Evolutionary conservation across 2,329 filamentous ascomycete species (phyloP), one percentile per base, ranked within the genome.

Genomic region (Geoglossum cookeanum): DNA sequence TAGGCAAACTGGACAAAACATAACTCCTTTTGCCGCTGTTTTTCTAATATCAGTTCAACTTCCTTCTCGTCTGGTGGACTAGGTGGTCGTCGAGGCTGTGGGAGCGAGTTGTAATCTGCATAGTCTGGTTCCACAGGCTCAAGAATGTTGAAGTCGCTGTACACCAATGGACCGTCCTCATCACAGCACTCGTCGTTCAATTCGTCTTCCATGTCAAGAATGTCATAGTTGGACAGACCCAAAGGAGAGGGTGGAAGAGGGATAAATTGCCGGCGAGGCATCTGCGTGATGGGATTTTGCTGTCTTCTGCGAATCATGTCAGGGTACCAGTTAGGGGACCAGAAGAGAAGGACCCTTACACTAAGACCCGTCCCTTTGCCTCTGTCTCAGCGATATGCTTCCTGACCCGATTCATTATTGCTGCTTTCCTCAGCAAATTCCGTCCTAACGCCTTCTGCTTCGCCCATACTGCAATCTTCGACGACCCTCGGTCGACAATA

Each of bases 401-500:
- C 37, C 67, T 63, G 33, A 72, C 65, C 11, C 67, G 63, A 60
- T 74, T 74, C 60, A 74, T 60, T 53, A 72, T 71, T 52, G 71
- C 71, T 37, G 70, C 70, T 60, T 71, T 72, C 22, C 71, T 66
- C 5, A 73, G 63, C n/a, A 70, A 61, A 55, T 58, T 61, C 11
- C 68, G 65, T 4, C 68, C 69, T n/a, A 68, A 62, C 0, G 65
- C 63, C 57, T 65, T 69, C 53, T 71, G 69, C 62, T 70, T 71
- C 22, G 70, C 69, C 71, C 71, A 72, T 4, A 71, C 65, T 6
- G 71, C 71, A 58, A 71, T 69, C 58, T 70, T 71, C 42, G 58
- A 63, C 30, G 59, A 52, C 30, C 57, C 35, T 58, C 81, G 76
- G 66, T 82, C 79, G 56, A 83, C 73, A 58, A 86, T 84, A 63